Evolutionary conservation across 306 rosid species (phyloP).

Genomic region (Geum urbanum): DNA sequence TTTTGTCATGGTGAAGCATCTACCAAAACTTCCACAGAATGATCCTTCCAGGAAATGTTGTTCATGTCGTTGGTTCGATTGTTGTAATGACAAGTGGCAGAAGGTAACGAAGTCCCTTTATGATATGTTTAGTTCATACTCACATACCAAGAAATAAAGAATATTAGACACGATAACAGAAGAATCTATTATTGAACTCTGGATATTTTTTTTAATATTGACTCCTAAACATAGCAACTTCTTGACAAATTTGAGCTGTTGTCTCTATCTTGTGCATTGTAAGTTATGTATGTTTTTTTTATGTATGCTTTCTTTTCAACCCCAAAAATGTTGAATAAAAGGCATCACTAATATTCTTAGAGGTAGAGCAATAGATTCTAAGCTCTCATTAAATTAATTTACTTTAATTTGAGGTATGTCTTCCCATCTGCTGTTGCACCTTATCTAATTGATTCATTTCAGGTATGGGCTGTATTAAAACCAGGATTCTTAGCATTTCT

Average conservation of each 20-base stretch:
- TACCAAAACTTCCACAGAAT: conserved; percentile 59
- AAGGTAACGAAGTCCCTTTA: conserved; percentile 50
- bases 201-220: too few species aligned
- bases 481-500: conserved; percentile 97
- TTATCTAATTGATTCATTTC: conserved; percentile 31
- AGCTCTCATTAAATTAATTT: conserved; percentile 2
- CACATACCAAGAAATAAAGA: background rate
- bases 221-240: too few species aligned
- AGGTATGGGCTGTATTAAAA: conserved; percentile 97
- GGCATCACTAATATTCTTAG: background rate
- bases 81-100: conserved; percentile 99
- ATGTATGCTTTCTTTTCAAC: background rate
- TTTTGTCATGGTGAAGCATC: conserved; percentile 91
- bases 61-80: conserved; percentile 58
- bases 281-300: background rate
- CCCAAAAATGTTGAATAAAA: background rate
- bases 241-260: background rate
- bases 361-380: background rate
- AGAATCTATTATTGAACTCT: too few species aligned
- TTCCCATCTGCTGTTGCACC: conserved; percentile 7
- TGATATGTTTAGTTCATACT: conserved; percentile 11
- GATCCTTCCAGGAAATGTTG: conserved; percentile 76
- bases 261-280: background rate
- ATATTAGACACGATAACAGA: too few species aligned
- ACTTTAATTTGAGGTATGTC: background rate